These are phyloP conservation scores for Pleomassaria siparia DNA, from an alignment of 2,329 filamentous ascomycete genomes.

Conservation along the genomic window DNA sequence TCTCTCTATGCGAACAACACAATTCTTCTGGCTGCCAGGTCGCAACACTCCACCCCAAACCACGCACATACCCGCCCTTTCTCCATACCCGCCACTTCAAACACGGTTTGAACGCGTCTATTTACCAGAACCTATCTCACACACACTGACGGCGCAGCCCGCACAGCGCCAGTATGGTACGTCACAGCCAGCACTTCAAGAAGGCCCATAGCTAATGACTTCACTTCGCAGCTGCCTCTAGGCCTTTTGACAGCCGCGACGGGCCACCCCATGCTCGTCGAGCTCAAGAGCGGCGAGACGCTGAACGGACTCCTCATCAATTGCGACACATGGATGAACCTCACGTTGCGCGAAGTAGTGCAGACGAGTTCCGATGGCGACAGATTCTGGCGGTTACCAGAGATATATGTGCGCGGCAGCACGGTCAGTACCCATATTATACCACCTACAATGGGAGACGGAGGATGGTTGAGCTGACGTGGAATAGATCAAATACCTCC, in stretches of 20 bases:
- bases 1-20: background rate
- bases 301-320: slow-evolving; percentile 93
- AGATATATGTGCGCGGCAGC: slow-evolving; percentile 96
- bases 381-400: slow-evolving; percentile 86
- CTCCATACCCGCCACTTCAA: background rate
- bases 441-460: background rate
- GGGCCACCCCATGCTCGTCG: slow-evolving; percentile 96
- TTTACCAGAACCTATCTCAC: background rate
- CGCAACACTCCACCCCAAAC: background rate
- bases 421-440: slow-evolving; percentile 67
- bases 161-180: slow-evolving; percentile 24
- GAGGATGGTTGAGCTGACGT: slow-evolving; percentile 15
- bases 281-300: slow-evolving; percentile 96
- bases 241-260: slow-evolving; percentile 93
- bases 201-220: slow-evolving; percentile 13
- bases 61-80: background rate
- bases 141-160: slow-evolving; percentile 5
- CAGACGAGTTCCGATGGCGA: slow-evolving; percentile 95
- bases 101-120: background rate
- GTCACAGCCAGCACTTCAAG: slow-evolving; percentile 11
- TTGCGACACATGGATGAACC: slow-evolving; percentile 99
- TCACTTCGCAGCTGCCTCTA: slow-evolving; percentile 56
- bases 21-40: background rate
- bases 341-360: slow-evolving; percentile 94
- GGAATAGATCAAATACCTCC: slow-evolving; percentile 90